Percentiles rank a stretch among this genome's conserved stretches.
Conservation (phyloP, 2,329 filamentous ascomycete genomes). For the Orbilia ellipsospora region DNA sequence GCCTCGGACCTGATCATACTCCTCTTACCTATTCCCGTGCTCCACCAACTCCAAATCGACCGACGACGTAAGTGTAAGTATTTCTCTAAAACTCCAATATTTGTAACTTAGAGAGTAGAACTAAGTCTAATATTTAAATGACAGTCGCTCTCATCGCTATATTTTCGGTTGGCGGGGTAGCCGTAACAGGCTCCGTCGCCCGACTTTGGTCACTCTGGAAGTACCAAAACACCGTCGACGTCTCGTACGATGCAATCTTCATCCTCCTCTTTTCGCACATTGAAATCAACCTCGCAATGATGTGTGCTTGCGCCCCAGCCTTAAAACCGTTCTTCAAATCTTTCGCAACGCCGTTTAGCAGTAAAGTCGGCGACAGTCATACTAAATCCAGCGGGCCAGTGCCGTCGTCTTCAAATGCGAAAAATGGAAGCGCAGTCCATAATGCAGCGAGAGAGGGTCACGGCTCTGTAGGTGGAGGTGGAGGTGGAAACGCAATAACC, state of each 20-base stretch:
- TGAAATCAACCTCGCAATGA: conserved; percentile 57
- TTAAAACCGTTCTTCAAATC: conserved; percentile 55
- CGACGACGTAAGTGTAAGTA: conserved; percentile 60
- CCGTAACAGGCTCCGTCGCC: conserved; percentile 33
- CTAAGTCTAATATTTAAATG: background rate
- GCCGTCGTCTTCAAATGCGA: too few species aligned
- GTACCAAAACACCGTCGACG: conserved; percentile 45
- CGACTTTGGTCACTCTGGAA: conserved; percentile 47
- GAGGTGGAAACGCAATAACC: too few species aligned
- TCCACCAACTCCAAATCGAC: conserved; percentile 65
- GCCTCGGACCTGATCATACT: conserved; percentile 66
- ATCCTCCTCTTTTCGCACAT: conserved; percentile 57
- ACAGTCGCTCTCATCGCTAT: conserved; percentile 31
- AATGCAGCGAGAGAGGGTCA: conserved; percentile 61
- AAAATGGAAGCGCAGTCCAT: conserved; percentile 61
- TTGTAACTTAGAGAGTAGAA: too few species aligned
- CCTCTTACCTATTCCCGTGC: conserved; percentile 65
- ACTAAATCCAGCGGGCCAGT: background rate
- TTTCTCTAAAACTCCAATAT: background rate
- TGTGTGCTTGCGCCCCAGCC: conserved; percentile 58
- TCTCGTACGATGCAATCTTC: conserved; percentile 51
- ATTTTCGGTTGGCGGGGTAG: conserved; percentile 34
- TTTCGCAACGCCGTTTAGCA: conserved; percentile 33
- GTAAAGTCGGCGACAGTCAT: conserved; percentile 1
- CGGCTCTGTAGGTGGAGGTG: too few species aligned